Conservation (phyloP, 305 asterid species). For the Fraxinus angustifolia region DNA sequence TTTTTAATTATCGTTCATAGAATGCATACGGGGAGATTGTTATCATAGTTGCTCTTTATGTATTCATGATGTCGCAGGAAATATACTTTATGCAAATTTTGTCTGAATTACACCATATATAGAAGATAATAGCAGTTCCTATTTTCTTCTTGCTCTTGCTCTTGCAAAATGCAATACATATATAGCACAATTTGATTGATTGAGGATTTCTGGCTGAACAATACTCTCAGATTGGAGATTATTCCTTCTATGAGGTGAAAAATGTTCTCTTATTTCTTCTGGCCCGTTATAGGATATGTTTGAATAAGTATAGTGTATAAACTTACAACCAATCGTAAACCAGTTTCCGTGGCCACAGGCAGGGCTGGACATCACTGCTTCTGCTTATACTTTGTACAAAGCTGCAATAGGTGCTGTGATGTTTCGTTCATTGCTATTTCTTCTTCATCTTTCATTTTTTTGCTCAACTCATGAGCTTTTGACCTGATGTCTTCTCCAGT, state of each 20-base stretch:
- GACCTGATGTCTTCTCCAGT: slow-evolving; percentile 19
- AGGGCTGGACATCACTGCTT: neutral
- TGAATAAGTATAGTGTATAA: neutral
- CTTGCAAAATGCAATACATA: neutral
- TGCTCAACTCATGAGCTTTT: slow-evolving; percentile 15
- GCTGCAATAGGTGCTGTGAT: slow-evolving; percentile 15
- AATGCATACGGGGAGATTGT: neutral
- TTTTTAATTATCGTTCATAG: slow-evolving; percentile 5
- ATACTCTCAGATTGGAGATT: neutral
- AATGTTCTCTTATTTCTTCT: neutral
- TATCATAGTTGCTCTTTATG: slow-evolving; percentile 3
- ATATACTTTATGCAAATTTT: neutral
- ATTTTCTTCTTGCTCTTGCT: neutral
- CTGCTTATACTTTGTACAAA: slow-evolving; percentile 16
- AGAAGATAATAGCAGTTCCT: neutral
- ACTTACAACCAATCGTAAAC: neutral
- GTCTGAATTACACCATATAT: neutral
- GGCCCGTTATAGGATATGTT: neutral
- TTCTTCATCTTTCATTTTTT: slow-evolving; percentile 10
- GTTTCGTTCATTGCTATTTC: slow-evolving; percentile 8
- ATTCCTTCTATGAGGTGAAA: neutral
- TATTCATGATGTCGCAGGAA: neutral
- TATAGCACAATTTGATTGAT: neutral
- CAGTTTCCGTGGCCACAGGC: neutral
- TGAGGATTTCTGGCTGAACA: neutral